A percentile compares a stretch with the other conserved stretches of the same genome.
phyloP scores from a whole-genome alignment of 441 rosid species.

The Erodium texanum region DNA sequence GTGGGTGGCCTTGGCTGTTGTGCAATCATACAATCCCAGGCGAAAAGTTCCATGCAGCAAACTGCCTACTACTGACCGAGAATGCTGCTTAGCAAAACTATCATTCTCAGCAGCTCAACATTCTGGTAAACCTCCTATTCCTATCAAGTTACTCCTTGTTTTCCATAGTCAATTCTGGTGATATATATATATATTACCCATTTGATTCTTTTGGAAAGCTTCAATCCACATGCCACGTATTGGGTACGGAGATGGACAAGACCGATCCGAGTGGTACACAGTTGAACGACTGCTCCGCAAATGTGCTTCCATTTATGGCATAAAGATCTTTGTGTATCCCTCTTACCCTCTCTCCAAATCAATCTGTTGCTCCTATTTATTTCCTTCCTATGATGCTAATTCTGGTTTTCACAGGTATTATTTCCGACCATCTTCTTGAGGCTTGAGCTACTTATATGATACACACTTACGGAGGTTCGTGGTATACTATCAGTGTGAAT shows the following conservation, averaged over 20 bases:
- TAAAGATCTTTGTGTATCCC: conserved; percentile 63
- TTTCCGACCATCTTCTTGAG: conserved; percentile 40
- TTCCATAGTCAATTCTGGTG: too few species aligned
- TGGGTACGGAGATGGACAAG: conserved; percentile 48
- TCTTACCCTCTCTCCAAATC: conserved; percentile 7
- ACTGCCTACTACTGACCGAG: conserved; percentile 64
- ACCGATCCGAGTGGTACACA: conserved; percentile 65
- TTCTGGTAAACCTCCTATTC: conserved; percentile 36
- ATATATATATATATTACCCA: not conserved
- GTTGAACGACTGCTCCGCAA: conserved; percentile 81
- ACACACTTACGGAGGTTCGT: too few species aligned
- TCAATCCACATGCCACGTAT: conserved; percentile 91
- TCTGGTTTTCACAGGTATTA: conserved; percentile 39
- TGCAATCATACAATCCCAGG: conserved; percentile 66
- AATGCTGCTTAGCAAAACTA: conserved; percentile 60
- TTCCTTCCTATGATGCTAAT: not conserved
- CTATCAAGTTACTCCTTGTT: too few species aligned
- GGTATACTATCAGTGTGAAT: too few species aligned
- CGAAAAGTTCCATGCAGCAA: conserved; percentile 61
- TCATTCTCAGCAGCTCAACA: conserved; percentile 60
- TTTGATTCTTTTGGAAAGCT: conserved; percentile 28
- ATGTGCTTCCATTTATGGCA: conserved; percentile 57
- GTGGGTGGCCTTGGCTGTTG: conserved; percentile 79
- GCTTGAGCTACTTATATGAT: not conserved
- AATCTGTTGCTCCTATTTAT: not conserved